These are phyloP conservation scores for Leccinum disarticulatum DNA, from an alignment of 768 basidiomycete genomes.

Conservation along the genomic window DNA sequence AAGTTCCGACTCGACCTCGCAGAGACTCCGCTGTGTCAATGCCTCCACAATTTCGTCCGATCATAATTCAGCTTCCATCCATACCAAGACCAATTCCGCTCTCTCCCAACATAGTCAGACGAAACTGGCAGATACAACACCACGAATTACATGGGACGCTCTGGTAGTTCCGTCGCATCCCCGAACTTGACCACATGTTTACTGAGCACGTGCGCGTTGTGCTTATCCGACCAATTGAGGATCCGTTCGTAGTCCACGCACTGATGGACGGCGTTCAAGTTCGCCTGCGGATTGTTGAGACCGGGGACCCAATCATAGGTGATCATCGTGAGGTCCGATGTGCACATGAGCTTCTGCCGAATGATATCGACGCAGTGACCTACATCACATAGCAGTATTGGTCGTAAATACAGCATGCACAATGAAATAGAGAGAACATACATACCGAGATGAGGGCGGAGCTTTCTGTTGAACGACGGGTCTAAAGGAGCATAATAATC, in stretches of 20 bases:
- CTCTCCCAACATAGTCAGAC: not conserved
- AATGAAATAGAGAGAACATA: not conserved
- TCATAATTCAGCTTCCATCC: not conserved
- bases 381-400: not conserved
- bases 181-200: slow-evolving; percentile 3
- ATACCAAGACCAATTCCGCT: not conserved
- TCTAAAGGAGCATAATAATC: slow-evolving; percentile 2
- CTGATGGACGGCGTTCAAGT: not conserved
- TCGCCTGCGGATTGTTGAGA: not conserved
- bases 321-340: slow-evolving; percentile 1
- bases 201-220: slow-evolving; percentile 1
- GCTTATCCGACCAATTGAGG: not conserved
- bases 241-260: slow-evolving; percentile 2
- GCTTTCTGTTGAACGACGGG: not conserved
- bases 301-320: slow-evolving; percentile 1
- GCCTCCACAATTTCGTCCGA: not conserved
- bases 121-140: not conserved
- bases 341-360: slow-evolving; percentile 8
- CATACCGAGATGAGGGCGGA: slow-evolving; percentile 4
- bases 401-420: not conserved
- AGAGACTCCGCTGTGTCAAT: not conserved
- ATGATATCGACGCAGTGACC: slow-evolving; percentile 3
- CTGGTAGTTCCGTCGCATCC: not conserved
- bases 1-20: not conserved
- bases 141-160: not conserved